phyloP scores from a whole-genome alignment of 768 basidiomycete genomes.

The Suillus variegatus region DNA sequence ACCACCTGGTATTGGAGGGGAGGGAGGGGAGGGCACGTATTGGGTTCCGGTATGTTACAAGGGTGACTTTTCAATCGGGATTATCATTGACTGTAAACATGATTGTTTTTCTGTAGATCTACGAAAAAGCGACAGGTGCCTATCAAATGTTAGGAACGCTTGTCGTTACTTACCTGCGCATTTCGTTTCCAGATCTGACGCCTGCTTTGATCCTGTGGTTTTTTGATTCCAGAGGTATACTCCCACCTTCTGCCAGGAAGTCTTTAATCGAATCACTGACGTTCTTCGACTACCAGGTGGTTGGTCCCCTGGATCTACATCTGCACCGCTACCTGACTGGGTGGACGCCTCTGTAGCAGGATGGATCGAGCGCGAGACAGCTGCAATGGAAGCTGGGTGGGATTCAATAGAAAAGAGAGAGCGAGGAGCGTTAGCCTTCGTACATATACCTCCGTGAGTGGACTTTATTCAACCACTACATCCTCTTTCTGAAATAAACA shows the following conservation, averaged over 20 bases:
- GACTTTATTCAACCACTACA: background rate
- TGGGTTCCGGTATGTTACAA: slow-evolving; percentile 63
- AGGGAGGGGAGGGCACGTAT: slow-evolving; percentile 67
- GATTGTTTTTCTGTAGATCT: slow-evolving; percentile 16
- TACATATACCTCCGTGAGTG: slow-evolving; percentile 74
- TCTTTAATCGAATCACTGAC: slow-evolving; percentile 10
- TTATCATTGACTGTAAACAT: background rate
- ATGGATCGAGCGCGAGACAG: slow-evolving; percentile 60
- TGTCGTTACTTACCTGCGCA: too few relatives aligned
- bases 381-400: slow-evolving; percentile 58
- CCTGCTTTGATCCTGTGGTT: slow-evolving; percentile 69
- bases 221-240: slow-evolving; percentile 70
- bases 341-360: slow-evolving; percentile 61
- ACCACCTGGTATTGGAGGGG: slow-evolving; percentile 63
- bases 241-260: background rate
- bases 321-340: slow-evolving; percentile 54
- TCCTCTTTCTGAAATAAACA: background rate
- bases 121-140: slow-evolving; percentile 36
- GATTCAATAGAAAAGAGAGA: slow-evolving; percentile 47
- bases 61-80: background rate
- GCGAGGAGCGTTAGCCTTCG: slow-evolving; percentile 61
- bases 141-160: background rate
- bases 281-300: slow-evolving; percentile 41
- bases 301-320: slow-evolving; percentile 38
- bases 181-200: slow-evolving; percentile 28